Evolutionary conservation across 1,284 basidiomycete genomes (phyloP).

Genomic region (Boletellus deceptivus): DNA sequence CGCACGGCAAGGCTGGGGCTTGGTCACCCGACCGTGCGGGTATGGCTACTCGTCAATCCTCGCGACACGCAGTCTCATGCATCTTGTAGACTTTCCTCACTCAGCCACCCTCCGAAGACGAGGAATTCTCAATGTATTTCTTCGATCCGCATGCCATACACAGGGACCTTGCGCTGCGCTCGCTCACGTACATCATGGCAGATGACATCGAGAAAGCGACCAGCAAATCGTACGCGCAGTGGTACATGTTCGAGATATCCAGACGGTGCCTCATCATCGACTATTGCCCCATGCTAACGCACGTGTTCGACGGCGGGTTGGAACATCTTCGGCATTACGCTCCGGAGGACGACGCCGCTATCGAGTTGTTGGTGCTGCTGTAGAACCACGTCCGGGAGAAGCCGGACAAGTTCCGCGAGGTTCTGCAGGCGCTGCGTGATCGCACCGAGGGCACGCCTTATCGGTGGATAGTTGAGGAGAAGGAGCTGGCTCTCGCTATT

Average conservation of each 20-base stretch:
- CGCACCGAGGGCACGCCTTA: conserved; percentile 20
- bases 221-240: conserved; percentile 19
- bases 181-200: conserved; percentile 30
- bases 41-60: conserved; percentile 1
- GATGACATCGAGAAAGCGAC: conserved; percentile 28
- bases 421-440: conserved; percentile 29
- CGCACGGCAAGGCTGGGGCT: conserved; percentile 22
- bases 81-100: conserved; percentile 25
- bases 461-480: conserved; percentile 30
- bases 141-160: conserved; percentile 24
- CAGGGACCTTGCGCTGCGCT: conserved; percentile 30
- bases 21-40: conserved; percentile 26
- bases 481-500: conserved; percentile 25
- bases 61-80: conserved; percentile 4
- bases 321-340: conserved; percentile 29
- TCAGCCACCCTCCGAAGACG: conserved; percentile 14
- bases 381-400: conserved; percentile 25
- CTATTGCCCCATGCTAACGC: conserved; percentile 30
- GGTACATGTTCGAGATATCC: conserved; percentile 32
- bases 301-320: conserved; percentile 30
- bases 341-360: conserved; percentile 27
- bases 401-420: conserved; percentile 19
- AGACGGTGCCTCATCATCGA: conserved; percentile 25
- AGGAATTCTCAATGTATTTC: conserved; percentile 18
- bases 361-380: conserved; percentile 22